Conservation (phyloP, 805 yeast genomes). For the Cyberlindnera xylosilytica region DNA sequence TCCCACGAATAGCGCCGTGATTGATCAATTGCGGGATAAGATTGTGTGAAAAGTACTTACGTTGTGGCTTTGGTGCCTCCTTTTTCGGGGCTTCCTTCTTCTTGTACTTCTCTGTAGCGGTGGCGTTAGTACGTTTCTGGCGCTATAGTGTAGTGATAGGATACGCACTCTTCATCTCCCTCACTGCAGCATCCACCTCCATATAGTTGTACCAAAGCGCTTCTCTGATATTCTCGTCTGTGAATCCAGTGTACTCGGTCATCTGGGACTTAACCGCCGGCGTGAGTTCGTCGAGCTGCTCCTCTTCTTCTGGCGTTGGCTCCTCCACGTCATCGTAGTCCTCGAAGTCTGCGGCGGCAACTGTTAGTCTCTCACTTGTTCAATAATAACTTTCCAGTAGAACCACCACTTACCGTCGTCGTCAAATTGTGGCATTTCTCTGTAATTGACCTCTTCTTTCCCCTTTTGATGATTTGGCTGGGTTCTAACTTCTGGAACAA, state of each 20-base stretch:
- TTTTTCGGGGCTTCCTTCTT: slow-evolving; percentile 13
- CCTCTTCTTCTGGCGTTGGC: slow-evolving; percentile 38
- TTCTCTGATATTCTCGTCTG: slow-evolving; percentile 52
- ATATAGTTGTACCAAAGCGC: slow-evolving; percentile 58
- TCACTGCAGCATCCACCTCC: slow-evolving; percentile 48
- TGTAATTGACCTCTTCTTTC: neutral
- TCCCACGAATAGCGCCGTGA: neutral
- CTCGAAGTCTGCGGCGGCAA: slow-evolving; percentile 15
- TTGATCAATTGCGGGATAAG: slow-evolving; percentile 5
- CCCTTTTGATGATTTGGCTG: neutral
- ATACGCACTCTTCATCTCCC: slow-evolving; percentile 37
- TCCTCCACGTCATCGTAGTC: slow-evolving; percentile 31
- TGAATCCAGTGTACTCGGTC: slow-evolving; percentile 37
- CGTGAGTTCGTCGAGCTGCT: slow-evolving; percentile 38
- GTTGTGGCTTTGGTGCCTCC: slow-evolving; percentile 30
- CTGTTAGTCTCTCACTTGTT: neutral
- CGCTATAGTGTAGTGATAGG: too few species aligned
- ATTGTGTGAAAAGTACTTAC: slow-evolving; percentile 40
- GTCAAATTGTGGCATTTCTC: slow-evolving; percentile 14
- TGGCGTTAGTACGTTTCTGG: slow-evolving; percentile 9
- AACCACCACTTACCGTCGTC: slow-evolving; percentile 25
- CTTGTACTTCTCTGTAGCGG: slow-evolving; percentile 19
- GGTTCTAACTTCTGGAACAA: too few species aligned
- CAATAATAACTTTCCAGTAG: too few species aligned
- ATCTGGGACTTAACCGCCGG: slow-evolving; percentile 41